Conservation (phyloP, 805 yeast species). For the Kuraishia piskuri region DNA sequence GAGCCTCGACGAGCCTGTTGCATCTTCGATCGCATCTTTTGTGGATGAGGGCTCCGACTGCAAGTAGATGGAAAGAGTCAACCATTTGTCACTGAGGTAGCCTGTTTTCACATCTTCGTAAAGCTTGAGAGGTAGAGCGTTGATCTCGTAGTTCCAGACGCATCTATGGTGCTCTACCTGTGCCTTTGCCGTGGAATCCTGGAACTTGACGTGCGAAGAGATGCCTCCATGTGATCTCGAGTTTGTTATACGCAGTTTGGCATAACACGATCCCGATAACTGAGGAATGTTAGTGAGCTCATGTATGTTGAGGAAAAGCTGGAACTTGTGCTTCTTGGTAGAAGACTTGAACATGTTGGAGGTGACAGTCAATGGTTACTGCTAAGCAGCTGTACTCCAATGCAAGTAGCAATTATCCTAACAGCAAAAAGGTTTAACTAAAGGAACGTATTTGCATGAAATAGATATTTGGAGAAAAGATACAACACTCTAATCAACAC, state of each 20-base stretch:
- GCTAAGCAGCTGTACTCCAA: too few relatives aligned
- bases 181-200: constrained; percentile 31
- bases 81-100: constrained; percentile 32
- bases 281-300: constrained; percentile 85
- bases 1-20: constrained; percentile 25
- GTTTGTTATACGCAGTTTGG: constrained; percentile 28
- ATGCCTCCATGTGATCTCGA: constrained; percentile 6
- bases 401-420: not conserved
- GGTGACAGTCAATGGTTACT: not conserved
- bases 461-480: too few relatives aligned
- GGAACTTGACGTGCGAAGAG: constrained; percentile 6
- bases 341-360: not conserved
- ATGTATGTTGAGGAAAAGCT: constrained; percentile 46
- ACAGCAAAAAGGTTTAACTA: too few relatives aligned
- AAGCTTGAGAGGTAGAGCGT: constrained; percentile 27
- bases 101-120: constrained; percentile 29
- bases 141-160: constrained; percentile 30
- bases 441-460: too few relatives aligned
- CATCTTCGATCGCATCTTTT: constrained; percentile 2
- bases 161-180: constrained; percentile 45
- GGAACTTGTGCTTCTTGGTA: constrained; percentile 34
- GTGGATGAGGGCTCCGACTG: constrained; percentile 13
- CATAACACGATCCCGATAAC: constrained; percentile 55
- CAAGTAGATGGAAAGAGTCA: constrained; percentile 27
- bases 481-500: too few relatives aligned